Base-by-base conservation (phyloP, 495 filamentous ascomycete species). In the Staphylotrichum longicolle region DNA sequence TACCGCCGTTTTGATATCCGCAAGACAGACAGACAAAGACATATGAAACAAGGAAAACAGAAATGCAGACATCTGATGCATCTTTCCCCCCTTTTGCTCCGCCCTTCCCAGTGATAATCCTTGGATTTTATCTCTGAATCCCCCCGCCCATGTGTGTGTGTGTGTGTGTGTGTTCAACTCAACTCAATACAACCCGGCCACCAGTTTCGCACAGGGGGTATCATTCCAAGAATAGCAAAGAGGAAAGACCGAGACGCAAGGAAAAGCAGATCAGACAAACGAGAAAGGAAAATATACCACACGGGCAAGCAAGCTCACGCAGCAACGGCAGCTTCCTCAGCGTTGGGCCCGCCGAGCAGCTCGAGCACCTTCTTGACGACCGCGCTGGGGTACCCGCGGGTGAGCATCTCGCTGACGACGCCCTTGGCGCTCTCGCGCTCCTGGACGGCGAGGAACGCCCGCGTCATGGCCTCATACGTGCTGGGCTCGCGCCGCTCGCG, bases 401-500 rank as follows among this genome's bases (percentile, higher is more conserved):
- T 85, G 44, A 95, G 80, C 87, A 96, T 97, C 81, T 98, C 94
- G 58, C 88, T 81, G 44, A 96, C 95, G 35, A 95, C 87, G 34
- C 54, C 71, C 71, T 88, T 84, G 44, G 94, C 94, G 37, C 78
- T 78, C 39, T 85, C 81, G 34, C 88, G 85, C 63, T 96, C 88
- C 65, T 95, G 88, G 0, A 88, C 89, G 3, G 88, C 83, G 52
- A 98, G 81, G 78, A 88, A 97, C 0, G 95, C 95, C 30, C 95
- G 84, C 20, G 91, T 96, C 95, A 98, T 98, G 41, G 93, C 93
- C 77, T 98, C 94, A 71, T 98, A 98, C n/a, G 94, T 98, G 76
- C 91, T 96, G 7, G 94, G 94, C 76, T 98, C 94, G 34, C 94
- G 85, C 78, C 88, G 90, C 37, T 85, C 81, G 33, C 80, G 80